Conservation (phyloP, 768 basidiomycete genomes). For the Amanita rubescens region DNA sequence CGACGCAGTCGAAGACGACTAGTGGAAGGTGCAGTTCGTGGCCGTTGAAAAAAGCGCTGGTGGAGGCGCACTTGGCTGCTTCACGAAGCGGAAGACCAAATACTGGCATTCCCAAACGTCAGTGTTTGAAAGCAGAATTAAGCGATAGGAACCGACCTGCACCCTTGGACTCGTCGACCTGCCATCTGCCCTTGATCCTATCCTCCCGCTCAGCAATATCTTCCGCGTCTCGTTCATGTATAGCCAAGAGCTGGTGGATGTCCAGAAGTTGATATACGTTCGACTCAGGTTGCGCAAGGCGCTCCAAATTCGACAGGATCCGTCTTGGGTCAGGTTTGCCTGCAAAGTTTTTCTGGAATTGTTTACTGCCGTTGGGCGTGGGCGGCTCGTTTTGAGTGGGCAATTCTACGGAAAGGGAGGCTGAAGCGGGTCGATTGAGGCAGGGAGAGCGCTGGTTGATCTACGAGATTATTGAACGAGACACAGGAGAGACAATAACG, state of each 20-base stretch:
- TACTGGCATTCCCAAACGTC: slow-evolving; percentile 16
- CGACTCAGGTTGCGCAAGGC: not conserved
- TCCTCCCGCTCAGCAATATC: slow-evolving; percentile 16
- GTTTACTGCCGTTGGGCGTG: not conserved
- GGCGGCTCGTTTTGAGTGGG: not conserved
- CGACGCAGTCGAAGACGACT: slow-evolving; percentile 32
- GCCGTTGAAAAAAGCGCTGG: slow-evolving; percentile 25
- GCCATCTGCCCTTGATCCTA: not conserved
- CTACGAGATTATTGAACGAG: no score
- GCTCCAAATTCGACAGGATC: not conserved
- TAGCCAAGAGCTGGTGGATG: slow-evolving; percentile 14
- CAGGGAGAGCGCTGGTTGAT: no score
- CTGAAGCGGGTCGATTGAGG: not conserved
- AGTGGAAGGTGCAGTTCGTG: slow-evolving; percentile 32
- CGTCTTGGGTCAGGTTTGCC: not conserved
- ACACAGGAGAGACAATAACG: no score
- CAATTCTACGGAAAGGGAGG: not conserved
- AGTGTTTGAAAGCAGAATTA: not conserved
- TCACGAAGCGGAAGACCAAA: slow-evolving; percentile 30
- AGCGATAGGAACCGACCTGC: slow-evolving; percentile 4
- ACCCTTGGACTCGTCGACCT: slow-evolving; percentile 7
- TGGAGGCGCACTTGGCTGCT: slow-evolving; percentile 28
- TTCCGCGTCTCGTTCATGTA: slow-evolving; percentile 16
- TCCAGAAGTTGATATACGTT: slow-evolving; percentile 11
- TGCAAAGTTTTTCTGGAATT: not conserved